phyloP scores from a whole-genome alignment of 495 filamentous ascomycete species.

The Annulohypoxylon nitens region DNA sequence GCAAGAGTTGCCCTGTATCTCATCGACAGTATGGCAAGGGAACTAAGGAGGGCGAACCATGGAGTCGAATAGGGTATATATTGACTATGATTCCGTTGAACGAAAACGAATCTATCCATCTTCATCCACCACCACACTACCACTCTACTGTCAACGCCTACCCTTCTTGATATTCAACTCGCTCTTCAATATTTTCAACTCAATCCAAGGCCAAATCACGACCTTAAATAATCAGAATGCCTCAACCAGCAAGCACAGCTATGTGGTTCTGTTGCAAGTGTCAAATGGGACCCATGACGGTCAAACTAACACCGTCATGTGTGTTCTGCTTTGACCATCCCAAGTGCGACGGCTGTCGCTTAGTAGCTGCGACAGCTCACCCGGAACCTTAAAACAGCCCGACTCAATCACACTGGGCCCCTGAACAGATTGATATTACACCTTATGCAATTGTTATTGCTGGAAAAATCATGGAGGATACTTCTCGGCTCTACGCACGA shows the following conservation, averaged over 20 bases:
- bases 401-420: not conserved
- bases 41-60: not conserved
- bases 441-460: no score
- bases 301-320: not conserved
- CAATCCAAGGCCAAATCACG: no score
- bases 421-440: no score
- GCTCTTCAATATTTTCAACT: no score
- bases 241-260: not conserved
- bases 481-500: no score
- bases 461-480: no score
- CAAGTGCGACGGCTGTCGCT: not conserved
- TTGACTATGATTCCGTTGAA: not conserved
- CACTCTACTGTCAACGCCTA: no score
- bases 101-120: not conserved
- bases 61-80: not conserved
- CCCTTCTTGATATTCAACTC: no score
- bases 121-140: no score
- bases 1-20: not conserved
- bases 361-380: not conserved
- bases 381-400: not conserved
- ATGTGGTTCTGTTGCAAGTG: slow-evolving; percentile 20
- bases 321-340: not conserved
- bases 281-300: not conserved
- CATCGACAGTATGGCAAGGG: not conserved
- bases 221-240: not conserved